Percentiles rank a stretch among this genome's conserved stretches.
phyloP scores from a whole-genome alignment of 331 rosid species.

The Quercus tomentella region DNA sequence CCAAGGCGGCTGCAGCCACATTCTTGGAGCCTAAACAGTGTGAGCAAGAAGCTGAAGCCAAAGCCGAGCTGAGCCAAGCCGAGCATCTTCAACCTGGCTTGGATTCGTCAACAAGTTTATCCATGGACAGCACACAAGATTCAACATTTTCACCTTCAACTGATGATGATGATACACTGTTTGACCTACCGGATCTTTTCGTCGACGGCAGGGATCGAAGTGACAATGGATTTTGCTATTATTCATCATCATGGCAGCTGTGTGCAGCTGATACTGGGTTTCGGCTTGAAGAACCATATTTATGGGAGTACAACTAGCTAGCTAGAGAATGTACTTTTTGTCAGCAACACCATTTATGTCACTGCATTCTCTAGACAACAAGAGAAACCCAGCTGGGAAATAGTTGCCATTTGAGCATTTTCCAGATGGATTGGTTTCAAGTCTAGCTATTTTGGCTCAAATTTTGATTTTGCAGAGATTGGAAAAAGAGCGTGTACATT shows the following conservation, averaged over 20 bases:
- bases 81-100: conserved; percentile 4
- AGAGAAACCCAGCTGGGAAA: neutral
- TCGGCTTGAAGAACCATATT: conserved; percentile 55
- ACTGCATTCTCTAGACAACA: conserved; percentile 6
- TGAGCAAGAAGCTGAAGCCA: conserved; percentile 9
- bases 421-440: conserved; percentile 15
- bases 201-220: conserved; percentile 26
- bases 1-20: conserved; percentile 54
- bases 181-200: conserved; percentile 87
- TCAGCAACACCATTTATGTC: neutral
- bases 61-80: conserved; percentile 11
- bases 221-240: conserved; percentile 31
- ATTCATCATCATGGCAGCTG: conserved; percentile 56
- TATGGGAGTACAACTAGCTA: conserved; percentile 47
- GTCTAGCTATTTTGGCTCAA: conserved; percentile 9
- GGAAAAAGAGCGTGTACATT: neutral
- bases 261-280: conserved; percentile 53
- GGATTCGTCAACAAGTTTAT: conserved; percentile 19
- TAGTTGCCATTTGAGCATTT: neutral
- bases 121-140: conserved; percentile 28
- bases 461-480: conserved; percentile 13
- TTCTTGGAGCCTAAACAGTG: conserved; percentile 20
- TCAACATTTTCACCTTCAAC: conserved; percentile 31
- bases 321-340: neutral
- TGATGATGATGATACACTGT: conserved; percentile 51